Percentiles rank a stretch among this genome's conserved stretches.
phyloP scores from a whole-genome alignment of 352 stramenopile genomes.

The Pythium phragmitis region DNA sequence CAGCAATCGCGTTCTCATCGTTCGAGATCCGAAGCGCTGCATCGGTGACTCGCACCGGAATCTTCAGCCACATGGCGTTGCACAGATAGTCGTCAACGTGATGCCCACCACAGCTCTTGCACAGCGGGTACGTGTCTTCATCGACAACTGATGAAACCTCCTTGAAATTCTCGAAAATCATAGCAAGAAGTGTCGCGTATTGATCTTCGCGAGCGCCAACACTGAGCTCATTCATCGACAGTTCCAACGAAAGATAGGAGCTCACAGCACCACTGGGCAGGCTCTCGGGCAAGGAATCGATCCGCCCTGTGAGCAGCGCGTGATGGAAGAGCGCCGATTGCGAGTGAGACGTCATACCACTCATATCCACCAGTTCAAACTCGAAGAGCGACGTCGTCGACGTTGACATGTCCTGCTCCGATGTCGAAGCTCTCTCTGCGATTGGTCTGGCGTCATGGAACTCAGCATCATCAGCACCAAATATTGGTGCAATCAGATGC shows the following conservation, averaged over 20 bases:
- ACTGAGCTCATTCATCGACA: constrained; percentile 81
- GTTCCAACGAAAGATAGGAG: constrained; percentile 62
- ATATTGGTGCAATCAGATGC: constrained; percentile 70
- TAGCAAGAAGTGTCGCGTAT: constrained; percentile 70
- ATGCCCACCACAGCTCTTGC: constrained; percentile 55
- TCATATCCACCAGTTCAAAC: constrained; percentile 85
- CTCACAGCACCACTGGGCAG: constrained; percentile 57
- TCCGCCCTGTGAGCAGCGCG: constrained; percentile 67
- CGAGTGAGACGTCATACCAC: constrained; percentile 56
- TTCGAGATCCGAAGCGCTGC: constrained; percentile 72
- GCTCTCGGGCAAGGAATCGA: constrained; percentile 74
- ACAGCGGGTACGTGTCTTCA: constrained; percentile 81
- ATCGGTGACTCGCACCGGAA: constrained; percentile 74
- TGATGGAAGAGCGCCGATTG: constrained; percentile 73
- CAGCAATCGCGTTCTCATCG: constrained; percentile 49
- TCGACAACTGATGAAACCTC: constrained; percentile 71
- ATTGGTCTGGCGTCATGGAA: constrained; percentile 77
- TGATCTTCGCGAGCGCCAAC: constrained; percentile 58
- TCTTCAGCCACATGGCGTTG: constrained; percentile 77
- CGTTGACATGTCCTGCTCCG: constrained; percentile 55
- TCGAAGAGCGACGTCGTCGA: constrained; percentile 70
- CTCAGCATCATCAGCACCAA: constrained; percentile 78
- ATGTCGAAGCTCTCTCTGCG: constrained; percentile 32
- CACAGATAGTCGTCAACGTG: constrained; percentile 65
- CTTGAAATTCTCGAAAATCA: constrained; percentile 88